Base-by-base conservation (phyloP, 106 monocot species). In the Dioscorea alata region DNA sequence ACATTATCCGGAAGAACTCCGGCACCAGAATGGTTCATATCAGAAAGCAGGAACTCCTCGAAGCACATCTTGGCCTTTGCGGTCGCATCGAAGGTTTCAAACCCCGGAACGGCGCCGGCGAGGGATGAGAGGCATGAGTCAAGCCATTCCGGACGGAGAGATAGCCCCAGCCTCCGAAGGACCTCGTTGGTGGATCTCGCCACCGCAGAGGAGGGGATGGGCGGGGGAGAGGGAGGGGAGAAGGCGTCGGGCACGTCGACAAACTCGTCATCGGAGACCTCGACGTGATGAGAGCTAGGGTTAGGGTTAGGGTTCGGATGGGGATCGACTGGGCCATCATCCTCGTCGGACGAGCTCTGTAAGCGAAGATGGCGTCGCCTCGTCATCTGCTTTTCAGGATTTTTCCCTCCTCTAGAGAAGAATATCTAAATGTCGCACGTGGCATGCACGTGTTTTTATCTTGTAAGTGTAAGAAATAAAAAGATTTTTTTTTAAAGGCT, bases 1-100 rank as follows among this genome's bases (percentile, higher is more conserved):
- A 92, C 82, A 58, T 86, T 84, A 71, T 79, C 75, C 15, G 92
- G 96, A 8, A 97, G 74, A 28, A 86, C 79, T 4, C 96, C 96
- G 0, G 59, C 78, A 21, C 96, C 96, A 53, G 73, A 89, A 20
- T 18, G 23, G 51, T 89, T 91, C 89, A 97, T 80, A 74, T 97
- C 96, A 14, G 81, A 65, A 35, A 84, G 58, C 50, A 97, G 74
- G 70, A 97, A 84, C 84, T 84, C 81, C 66, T 86, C 89, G 60
- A 97, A 97, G 63, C 88, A 88, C 66, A 74, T 59, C 82, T 63
- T 84, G n/a, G 89, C 81, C 86, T 81, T 89, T 0, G 20, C 75
- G 8, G 59, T 60, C 9, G 70, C 48, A 61, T 77, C 82, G 75
- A 84, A n/a, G 12, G 63, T 33, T 48, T 70, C 85, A 32, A 88